Conservation (phyloP, 768 basidiomycete genomes). For the Lyophyllum semitale region DNA sequence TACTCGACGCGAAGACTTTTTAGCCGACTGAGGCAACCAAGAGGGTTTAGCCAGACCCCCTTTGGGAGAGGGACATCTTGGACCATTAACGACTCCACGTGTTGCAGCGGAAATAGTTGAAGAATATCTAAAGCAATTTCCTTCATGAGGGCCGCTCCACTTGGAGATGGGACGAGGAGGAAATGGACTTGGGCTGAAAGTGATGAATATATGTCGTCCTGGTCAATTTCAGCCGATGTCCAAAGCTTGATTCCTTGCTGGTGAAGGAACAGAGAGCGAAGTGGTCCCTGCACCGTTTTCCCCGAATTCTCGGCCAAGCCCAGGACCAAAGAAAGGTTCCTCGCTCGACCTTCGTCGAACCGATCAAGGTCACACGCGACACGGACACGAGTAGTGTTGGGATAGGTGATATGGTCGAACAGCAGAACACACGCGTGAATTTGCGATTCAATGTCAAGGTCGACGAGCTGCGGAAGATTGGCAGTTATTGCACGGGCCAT, state of each 20-base stretch:
- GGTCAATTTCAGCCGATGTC: not conserved
- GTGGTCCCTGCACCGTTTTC: not conserved
- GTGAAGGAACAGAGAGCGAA: no score
- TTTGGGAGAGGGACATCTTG: no score
- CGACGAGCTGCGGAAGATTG: not conserved
- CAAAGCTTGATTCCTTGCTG: not conserved
- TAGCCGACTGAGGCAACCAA: no score
- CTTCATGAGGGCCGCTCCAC: not conserved
- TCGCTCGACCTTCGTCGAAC: not conserved
- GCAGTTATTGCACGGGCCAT: not conserved
- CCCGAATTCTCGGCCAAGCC: not conserved
- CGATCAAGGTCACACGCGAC: not conserved
- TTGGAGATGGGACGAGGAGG: not conserved
- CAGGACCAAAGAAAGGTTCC: not conserved
- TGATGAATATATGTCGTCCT: not conserved
- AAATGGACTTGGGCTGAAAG: not conserved
- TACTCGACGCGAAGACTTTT: no score
- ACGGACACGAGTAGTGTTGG: not conserved
- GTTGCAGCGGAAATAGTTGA: no score
- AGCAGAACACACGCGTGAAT: not conserved
- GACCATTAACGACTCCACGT: no score
- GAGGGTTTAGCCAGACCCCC: no score
- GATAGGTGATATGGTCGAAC: not conserved
- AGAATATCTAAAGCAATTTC: no score
- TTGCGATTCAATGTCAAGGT: not conserved